phyloP scores from a whole-genome alignment of 371 early-diverging fungal genomes.

The Mucor indicus region DNA sequence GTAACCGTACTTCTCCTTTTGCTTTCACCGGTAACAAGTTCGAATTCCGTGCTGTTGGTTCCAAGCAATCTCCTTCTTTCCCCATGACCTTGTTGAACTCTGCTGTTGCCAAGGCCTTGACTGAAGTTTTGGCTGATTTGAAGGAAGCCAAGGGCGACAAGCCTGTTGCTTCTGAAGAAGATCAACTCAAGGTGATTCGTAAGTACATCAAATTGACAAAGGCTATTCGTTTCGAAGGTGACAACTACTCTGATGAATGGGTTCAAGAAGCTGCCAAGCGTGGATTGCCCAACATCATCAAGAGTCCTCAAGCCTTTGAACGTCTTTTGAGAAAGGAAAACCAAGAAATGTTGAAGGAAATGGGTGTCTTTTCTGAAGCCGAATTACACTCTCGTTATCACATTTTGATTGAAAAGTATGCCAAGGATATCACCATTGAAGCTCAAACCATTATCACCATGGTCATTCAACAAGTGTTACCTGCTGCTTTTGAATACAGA shows the following conservation, averaged over 20 bases:
- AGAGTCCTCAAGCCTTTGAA: conserved; percentile 84
- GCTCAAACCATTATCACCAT: conserved; percentile 84
- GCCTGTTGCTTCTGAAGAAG: conserved; percentile 74
- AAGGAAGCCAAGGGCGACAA: conserved; percentile 75
- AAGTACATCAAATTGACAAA: conserved; percentile 81
- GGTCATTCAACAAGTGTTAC: conserved; percentile 80
- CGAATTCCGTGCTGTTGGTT: conserved; percentile 98
- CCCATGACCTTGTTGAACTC: conserved; percentile 92
- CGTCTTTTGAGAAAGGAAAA: conserved; percentile 70
- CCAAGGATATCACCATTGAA: conserved; percentile 94
- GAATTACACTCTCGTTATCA: conserved; percentile 93
- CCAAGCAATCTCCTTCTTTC: conserved; percentile 97
- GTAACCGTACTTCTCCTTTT: conserved; percentile 98
- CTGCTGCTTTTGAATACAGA: conserved; percentile 85
- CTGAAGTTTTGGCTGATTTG: conserved; percentile 71
- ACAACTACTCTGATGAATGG: conserved; percentile 90
- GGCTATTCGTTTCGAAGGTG: conserved; percentile 93
- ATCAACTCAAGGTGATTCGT: conserved; percentile 85
- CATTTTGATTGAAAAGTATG: conserved; percentile 91
- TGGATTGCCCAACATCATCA: conserved; percentile 91
- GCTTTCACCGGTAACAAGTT: conserved; percentile 99
- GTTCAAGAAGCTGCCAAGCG: conserved; percentile 75
- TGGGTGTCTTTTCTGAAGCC: conserved; percentile 79
- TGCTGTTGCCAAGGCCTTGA: conserved; percentile 85
- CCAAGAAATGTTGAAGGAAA: conserved; percentile 69